Percentiles rank a stretch among this genome's conserved stretches.
Evolutionary conservation across 768 basidiomycete species (phyloP).

Genomic region (Auriscalpium vulgare): DNA sequence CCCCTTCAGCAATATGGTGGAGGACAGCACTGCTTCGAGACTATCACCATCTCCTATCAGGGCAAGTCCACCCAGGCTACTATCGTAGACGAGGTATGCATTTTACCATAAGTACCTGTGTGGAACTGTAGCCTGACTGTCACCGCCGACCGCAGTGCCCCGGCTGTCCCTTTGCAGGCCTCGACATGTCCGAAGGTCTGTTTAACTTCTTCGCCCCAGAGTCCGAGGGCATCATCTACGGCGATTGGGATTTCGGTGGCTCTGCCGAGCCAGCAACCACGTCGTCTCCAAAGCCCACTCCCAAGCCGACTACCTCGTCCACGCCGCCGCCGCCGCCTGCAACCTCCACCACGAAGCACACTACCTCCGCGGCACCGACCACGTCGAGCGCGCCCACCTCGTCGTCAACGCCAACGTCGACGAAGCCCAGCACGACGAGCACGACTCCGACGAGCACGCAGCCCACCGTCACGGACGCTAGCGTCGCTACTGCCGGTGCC

Average conservation of each 20-base stretch:
- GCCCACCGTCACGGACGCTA: background rate
- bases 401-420: conserved; percentile 5
- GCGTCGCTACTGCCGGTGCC: background rate
- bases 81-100: conserved; percentile 24
- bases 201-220: conserved; percentile 43
- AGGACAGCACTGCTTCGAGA: conserved; percentile 26
- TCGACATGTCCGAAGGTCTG: conserved; percentile 52
- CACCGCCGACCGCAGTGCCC: conserved; percentile 39
- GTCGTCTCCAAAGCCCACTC: conserved; percentile 3
- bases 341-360: conserved; percentile 2
- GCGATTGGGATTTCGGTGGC: conserved; percentile 36
- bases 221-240: conserved; percentile 39
- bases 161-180: conserved; percentile 49
- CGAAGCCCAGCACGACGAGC: background rate
- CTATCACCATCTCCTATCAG: conserved; percentile 27
- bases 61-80: conserved; percentile 27
- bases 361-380: background rate
- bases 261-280: background rate
- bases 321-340: conserved; percentile 3
- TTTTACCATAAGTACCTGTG: background rate
- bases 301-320: conserved; percentile 3
- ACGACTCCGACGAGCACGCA: conserved; percentile 4
- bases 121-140: background rate
- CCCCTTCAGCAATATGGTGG: conserved; percentile 20
- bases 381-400: background rate